Conservation (phyloP, 371 early-diverging fungal genomes). For the Rhizopus sp. region DNA sequence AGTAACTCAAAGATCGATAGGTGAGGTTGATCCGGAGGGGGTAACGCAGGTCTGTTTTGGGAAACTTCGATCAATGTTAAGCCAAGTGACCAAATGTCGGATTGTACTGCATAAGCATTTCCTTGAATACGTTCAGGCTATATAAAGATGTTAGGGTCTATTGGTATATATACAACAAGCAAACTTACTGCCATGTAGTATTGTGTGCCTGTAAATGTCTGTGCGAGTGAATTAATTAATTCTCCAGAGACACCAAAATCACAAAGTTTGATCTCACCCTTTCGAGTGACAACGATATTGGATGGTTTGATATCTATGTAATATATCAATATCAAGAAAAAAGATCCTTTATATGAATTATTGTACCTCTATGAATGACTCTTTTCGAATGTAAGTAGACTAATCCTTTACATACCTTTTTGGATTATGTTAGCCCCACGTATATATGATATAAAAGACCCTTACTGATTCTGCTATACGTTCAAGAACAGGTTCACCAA, state of each 20-base stretch:
- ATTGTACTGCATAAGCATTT: slow-evolving; percentile 81
- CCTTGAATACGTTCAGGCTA: slow-evolving; percentile 96
- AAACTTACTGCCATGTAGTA: slow-evolving; percentile 93
- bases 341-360: slow-evolving; percentile 10
- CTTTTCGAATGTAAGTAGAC: slow-evolving; percentile 75
- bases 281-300: slow-evolving; percentile 84
- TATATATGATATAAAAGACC: not conserved
- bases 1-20: slow-evolving; percentile 87
- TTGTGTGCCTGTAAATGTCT: slow-evolving; percentile 95
- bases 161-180: not conserved
- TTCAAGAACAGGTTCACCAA: slow-evolving; percentile 81
- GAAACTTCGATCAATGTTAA: slow-evolving; percentile 93
- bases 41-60: slow-evolving; percentile 85
- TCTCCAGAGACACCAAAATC: slow-evolving; percentile 97
- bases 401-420: slow-evolving; percentile 71
- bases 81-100: slow-evolving; percentile 95
- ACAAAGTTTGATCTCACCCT: slow-evolving; percentile 92
- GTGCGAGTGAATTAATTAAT: slow-evolving; percentile 87
- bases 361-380: slow-evolving; percentile 82
- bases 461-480: slow-evolving; percentile 78
- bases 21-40: slow-evolving; percentile 61
- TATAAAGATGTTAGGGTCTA: slow-evolving; percentile 12
- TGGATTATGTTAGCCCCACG: not conserved
- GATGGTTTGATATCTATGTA: slow-evolving; percentile 84
- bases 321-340: not conserved